phyloP scores from a whole-genome alignment of 2,329 filamentous ascomycete species.

The Lachnellula hyalina region DNA sequence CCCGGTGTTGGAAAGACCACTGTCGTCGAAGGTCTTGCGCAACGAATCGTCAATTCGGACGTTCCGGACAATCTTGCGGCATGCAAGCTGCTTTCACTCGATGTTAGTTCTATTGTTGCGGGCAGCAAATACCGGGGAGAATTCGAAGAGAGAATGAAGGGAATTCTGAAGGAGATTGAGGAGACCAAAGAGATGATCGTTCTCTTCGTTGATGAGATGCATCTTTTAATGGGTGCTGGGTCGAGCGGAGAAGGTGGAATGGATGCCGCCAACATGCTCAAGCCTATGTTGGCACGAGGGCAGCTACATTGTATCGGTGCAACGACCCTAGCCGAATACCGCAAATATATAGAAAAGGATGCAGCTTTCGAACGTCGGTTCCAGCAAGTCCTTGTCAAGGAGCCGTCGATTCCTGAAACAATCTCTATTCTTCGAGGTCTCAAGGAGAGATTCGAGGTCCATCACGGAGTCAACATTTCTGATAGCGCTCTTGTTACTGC shows the following conservation, averaged over 20 bases:
- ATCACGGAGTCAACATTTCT: slow-evolving; percentile 94
- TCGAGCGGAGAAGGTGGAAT: slow-evolving; percentile 94
- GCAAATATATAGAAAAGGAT: slow-evolving; percentile 99
- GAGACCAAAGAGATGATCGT: slow-evolving; percentile 95
- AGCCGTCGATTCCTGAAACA: slow-evolving; percentile 82
- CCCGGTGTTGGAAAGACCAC: slow-evolving; percentile 98
- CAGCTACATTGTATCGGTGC: slow-evolving; percentile 98
- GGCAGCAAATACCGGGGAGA: slow-evolving; percentile 98
- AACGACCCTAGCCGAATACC: slow-evolving; percentile 89
- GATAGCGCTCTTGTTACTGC: slow-evolving; percentile 89
- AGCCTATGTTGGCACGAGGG: slow-evolving; percentile 95
- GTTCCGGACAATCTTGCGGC: slow-evolving; percentile 91
- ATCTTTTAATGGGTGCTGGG: slow-evolving; percentile 95
- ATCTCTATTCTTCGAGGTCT: slow-evolving; percentile 97
- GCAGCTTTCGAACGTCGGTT: slow-evolving; percentile 97
- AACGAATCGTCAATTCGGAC: slow-evolving; percentile 93
- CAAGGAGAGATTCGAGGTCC: slow-evolving; percentile 96
- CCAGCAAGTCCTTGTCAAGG: slow-evolving; percentile 96
- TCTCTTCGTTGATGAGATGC: slow-evolving; percentile 97
- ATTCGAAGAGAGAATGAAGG: slow-evolving; percentile 99
- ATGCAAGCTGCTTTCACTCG: slow-evolving; percentile 89
- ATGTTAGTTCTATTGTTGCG: slow-evolving; percentile 90
- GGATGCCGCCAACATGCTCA: slow-evolving; percentile 96
- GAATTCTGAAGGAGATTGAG: slow-evolving; percentile 92
- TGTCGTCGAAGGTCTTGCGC: slow-evolving; percentile 91